A percentile compares a stretch with the other conserved stretches of the same genome.
These are phyloP conservation scores for Fistulinella prunicolor DNA, from an alignment of 768 basidiomycete species.

Conservation along the genomic window DNA sequence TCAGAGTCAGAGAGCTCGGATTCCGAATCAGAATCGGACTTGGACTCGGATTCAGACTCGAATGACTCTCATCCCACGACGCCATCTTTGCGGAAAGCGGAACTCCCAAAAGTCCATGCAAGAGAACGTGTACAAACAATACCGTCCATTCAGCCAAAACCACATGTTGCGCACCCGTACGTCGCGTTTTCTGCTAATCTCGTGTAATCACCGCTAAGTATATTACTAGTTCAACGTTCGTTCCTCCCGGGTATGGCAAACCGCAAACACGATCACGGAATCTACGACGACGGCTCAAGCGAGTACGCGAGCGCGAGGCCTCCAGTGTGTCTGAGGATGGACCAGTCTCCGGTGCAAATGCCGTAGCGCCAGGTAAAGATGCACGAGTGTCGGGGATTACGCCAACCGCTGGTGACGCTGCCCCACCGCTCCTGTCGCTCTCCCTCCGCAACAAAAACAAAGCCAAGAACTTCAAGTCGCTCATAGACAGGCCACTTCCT, in stretches of 20 bases:
- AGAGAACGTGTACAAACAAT: constrained; percentile 5
- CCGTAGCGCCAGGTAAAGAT: constrained; percentile 17
- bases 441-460: constrained; percentile 74
- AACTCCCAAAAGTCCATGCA: constrained; percentile 11
- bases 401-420: constrained; percentile 1
- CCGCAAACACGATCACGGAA: constrained; percentile 55
- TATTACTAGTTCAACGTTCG: constrained; percentile 17
- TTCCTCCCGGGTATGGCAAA: constrained; percentile 63
- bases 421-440: constrained; percentile 35
- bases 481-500: constrained; percentile 41
- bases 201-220: no score
- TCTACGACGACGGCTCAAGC: constrained; percentile 50
- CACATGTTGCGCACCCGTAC: constrained; percentile 1
- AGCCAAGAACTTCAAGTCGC: constrained; percentile 59
- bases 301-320: constrained; percentile 29
- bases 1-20: constrained; percentile 23
- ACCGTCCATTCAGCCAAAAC: constrained; percentile 8
- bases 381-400: background rate
- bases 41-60: constrained; percentile 15
- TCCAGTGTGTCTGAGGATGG: constrained; percentile 18
- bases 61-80: background rate
- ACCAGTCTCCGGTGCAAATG: constrained; percentile 42
- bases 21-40: constrained; percentile 17
- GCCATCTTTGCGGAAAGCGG: constrained; percentile 2
- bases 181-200: background rate